Evolutionary conservation across 2,329 filamentous ascomycete species (phyloP).

Genomic region (Talaromyces sp.): DNA sequence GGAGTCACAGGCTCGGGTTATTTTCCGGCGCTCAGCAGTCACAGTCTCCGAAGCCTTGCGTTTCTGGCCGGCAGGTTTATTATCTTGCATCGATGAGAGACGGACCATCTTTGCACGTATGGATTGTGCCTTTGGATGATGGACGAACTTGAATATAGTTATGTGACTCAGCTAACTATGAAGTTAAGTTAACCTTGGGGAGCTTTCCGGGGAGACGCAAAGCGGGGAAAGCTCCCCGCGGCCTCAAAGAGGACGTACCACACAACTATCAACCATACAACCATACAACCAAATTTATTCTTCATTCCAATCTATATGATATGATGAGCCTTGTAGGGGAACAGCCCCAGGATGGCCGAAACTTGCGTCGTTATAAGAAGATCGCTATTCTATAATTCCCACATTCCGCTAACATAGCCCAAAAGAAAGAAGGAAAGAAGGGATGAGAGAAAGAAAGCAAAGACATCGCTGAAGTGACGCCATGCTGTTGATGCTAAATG

Average conservation of each 20-base stretch:
- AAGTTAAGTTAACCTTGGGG: too few species aligned
- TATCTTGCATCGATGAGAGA: background rate
- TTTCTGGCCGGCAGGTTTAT: conserved; percentile 20
- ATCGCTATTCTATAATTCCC: background rate
- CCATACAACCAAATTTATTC: too few species aligned
- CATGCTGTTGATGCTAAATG: background rate
- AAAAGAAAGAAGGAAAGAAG: background rate
- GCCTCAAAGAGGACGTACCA: background rate
- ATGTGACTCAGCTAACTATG: background rate
- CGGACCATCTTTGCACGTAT: background rate
- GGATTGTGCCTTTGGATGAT: background rate
- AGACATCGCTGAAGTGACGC: background rate
- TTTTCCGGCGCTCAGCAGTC: conserved; percentile 29
- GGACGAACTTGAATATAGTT: background rate
- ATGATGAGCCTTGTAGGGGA: too few species aligned
- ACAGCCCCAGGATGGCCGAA: background rate
- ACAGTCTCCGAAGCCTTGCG: conserved; percentile 26
- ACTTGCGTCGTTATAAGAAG: background rate
- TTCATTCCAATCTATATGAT: too few species aligned
- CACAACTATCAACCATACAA: background rate
- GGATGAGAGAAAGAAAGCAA: background rate
- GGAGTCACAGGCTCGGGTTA: conserved; percentile 35
- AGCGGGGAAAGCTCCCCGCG: background rate
- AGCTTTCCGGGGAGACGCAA: background rate
- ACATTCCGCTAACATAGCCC: background rate